Base-by-base conservation (phyloP, 2,329 filamentous ascomycete species). In the Beauveria brongniartii region DNA sequence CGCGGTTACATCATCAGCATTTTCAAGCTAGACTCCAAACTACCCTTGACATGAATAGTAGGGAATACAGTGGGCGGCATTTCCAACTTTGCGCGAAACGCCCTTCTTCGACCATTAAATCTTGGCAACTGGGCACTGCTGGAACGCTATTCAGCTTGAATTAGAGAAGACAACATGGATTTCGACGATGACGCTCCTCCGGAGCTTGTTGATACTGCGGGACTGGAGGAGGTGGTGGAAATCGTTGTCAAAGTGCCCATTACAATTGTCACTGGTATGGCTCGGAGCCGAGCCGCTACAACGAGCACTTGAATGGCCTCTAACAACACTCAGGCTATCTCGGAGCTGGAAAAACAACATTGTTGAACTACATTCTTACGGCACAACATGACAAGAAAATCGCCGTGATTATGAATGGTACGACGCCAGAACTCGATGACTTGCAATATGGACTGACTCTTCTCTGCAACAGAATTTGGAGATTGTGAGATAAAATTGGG, bases 301-400 rank as follows among this genome's bases (percentile, higher is more conserved):
- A 50, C 43, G 57, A 18, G 51, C 8, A 30, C 5, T n/a, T 60
- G 20, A 55, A 37, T 47, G 16, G n/a, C 28, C 16, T 8, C n/a
- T 61, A 14, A 56, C 16, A 43, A 22, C 2, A 37, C n/a, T 14
- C 64, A 94, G 91, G 94, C 3, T 99, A 99, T 70, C 82, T 99
- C 4, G 94, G 94, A 20, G 91, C 94, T 9, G 94, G 94, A 20
- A 99, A 99, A 75, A 97, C 93, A 0, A 97, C 93, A 0, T 76
- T 97, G 34, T 79, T 99, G 62, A 97, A 99, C 73, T 96, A 97
- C 73, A 97, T 99, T 64, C 79, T 99, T 57, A 96, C 89, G 30
- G 92, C 92, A 62, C 88, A 93, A 63, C 94, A 99, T 80, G 93
- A 93, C 73, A 97, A 97, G 80, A 96, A 92, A 70, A 94, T 99